phyloP scores from a whole-genome alignment of 495 filamentous ascomycete species.

The Aspergillus saccharolyticus region DNA sequence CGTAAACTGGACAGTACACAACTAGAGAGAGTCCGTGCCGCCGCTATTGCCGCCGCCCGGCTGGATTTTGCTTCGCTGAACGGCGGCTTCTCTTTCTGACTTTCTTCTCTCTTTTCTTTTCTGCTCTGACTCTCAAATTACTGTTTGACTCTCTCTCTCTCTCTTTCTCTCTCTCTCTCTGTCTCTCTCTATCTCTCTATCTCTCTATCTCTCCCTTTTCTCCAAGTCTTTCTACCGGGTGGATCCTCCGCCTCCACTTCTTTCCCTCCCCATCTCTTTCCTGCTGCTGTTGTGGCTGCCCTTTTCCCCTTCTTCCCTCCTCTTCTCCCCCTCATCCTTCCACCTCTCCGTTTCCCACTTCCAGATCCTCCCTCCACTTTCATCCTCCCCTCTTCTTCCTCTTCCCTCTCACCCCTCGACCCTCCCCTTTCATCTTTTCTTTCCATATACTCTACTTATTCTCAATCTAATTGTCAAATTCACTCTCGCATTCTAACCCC shows the following conservation, averaged over 20 bases:
- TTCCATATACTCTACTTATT: neutral
- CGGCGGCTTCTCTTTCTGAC: conserved; percentile 17
- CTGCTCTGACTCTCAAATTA: neutral
- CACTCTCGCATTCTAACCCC: neutral
- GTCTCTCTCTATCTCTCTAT: conserved; percentile 22
- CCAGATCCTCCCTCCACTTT: conserved; percentile 3
- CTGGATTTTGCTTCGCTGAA: conserved; percentile 18
- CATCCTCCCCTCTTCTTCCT: neutral
- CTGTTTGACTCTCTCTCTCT: conserved; percentile 12
- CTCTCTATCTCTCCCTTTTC: conserved; percentile 19
- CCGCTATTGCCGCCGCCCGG: conserved; percentile 24
- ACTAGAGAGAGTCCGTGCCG: conserved; percentile 6
- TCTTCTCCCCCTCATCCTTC: conserved; percentile 8
- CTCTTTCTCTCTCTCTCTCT: conserved; percentile 22
- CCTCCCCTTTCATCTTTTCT: neutral
- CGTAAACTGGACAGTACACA: no score
- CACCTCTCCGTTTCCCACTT: conserved; percentile 7
- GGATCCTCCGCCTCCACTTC: conserved; percentile 14
- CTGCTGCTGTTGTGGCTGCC: conserved; percentile 7
- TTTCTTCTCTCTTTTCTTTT: conserved; percentile 11
- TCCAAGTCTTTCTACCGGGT: conserved; percentile 15
- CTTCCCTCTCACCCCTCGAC: conserved; percentile 1
- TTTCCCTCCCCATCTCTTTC: no score
- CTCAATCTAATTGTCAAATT: neutral
- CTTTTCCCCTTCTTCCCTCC: conserved; percentile 4